Evolutionary conservation across 106 monocot genomes (phyloP).

Genomic region (Dendrobium officinale): DNA sequence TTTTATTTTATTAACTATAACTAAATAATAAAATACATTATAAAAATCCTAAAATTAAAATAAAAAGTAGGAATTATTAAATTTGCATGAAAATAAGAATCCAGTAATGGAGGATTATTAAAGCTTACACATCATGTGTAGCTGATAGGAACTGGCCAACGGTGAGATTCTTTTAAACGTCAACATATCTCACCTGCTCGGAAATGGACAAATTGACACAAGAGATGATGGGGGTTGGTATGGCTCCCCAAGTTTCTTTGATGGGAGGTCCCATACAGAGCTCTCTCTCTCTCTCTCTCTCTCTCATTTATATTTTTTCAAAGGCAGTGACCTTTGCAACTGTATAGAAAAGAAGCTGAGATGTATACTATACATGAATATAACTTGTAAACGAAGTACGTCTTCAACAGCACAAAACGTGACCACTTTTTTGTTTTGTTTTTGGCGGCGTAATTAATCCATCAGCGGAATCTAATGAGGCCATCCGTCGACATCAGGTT

Average conservation of each 20-base stretch:
- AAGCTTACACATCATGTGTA: not conserved
- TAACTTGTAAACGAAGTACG: not conserved
- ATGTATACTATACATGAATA: not conserved
- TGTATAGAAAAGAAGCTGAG: not conserved
- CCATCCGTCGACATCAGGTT: too few species aligned
- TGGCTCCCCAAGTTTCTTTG: constrained; percentile 1
- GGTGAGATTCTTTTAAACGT: constrained; percentile 6
- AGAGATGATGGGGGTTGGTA: constrained; percentile 3
- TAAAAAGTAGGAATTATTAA: not conserved
- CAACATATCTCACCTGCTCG: constrained; percentile 5
- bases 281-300: not conserved
- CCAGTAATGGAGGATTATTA: not conserved
- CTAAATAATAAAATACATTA: not conserved
- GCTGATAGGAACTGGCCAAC: constrained; percentile 1
- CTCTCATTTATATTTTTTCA: not conserved
- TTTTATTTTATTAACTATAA: not conserved
- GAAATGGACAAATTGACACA: constrained; percentile 3
- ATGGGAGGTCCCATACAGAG: not conserved
- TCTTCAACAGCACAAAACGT: not conserved
- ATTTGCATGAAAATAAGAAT: not conserved
- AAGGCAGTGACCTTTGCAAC: not conserved
- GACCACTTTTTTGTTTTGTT: not conserved
- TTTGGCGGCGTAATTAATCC: too few species aligned
- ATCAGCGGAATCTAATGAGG: too few species aligned
- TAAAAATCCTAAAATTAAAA: not conserved